Evolutionary conservation across 78 protist species (phyloP).

Genomic region (Guillardia theta): DNA sequence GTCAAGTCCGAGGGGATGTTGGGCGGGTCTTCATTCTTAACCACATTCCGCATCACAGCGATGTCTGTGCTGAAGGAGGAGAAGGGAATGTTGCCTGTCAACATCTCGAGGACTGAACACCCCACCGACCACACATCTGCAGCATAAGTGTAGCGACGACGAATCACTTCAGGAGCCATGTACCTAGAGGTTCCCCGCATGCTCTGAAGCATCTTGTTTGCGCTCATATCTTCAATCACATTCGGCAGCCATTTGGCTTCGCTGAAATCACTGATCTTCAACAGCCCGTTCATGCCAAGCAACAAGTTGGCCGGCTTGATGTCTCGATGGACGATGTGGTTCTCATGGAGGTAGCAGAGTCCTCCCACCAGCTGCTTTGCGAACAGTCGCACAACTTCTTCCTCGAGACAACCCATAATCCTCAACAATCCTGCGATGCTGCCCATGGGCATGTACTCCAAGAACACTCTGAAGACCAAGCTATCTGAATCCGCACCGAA

Average conservation of each 20-base stretch:
- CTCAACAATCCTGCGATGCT: background rate
- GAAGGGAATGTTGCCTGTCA: background rate
- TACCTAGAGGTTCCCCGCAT: background rate
- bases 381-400: slow-evolving; percentile 24
- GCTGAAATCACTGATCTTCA: background rate
- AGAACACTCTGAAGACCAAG: background rate
- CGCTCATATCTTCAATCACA: background rate
- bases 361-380: background rate
- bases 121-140: slow-evolving; percentile 11
- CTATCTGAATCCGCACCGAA: background rate
- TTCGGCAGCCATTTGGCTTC: background rate
- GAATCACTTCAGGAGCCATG: slow-evolving; percentile 31
- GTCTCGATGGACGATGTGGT: background rate
- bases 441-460: slow-evolving; percentile 20
- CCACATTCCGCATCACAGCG: no score
- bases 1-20: no score
- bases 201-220: background rate
- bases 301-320: slow-evolving; percentile 16
- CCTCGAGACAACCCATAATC: background rate
- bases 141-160: background rate
- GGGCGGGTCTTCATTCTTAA: no score
- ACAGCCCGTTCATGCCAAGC: background rate
- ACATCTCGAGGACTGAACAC: background rate
- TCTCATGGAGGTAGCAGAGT: background rate
- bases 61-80: background rate